Evolutionary conservation across 306 rosid genomes (phyloP), one percentile per base, ranked within the genome.

Genomic region (Parietaria judaica): DNA sequence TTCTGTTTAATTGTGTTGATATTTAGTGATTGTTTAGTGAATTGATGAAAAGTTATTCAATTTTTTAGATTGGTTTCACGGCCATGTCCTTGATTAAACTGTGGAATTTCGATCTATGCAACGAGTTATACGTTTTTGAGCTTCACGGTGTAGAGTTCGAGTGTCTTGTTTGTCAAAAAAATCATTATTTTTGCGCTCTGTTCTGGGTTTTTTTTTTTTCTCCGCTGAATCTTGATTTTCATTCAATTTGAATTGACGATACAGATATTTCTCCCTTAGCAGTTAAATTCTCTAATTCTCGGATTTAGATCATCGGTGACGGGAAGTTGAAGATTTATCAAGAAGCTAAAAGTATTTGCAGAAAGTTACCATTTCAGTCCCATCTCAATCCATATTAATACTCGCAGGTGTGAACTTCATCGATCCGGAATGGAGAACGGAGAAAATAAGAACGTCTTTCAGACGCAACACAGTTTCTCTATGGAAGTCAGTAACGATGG

Each of bases 401-500:
- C 49, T 34, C 77, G 71, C 86, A 79, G 90, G 78, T 86, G 31
- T 23, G 31, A 23, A 23, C 31, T 23, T 23, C 31, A 23, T 23
- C 74, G 43, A 60, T 65, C 73, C 12, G 68, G 76, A 68, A 74
- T 92, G 88, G 84, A 83, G 72, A 73, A 73, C 72, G 71, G 73
- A 71, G 79, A 84, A 56, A 66, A 56, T 65, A 36, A 53, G 68
- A 70, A 75, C 13, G 63, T 65, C 41, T 60, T 54, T 34, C 83
- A 61, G 61, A 60, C 66, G 66, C 80, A 79, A 70, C 81, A 75
- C 66, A 76, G 63, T 71, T 68, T 78, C 39, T 71, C 64, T 52
- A 73, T 85, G 89, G 76, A 80, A 58, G 66, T 79, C 39, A 65
- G 36, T 66, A 78, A 83, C 64, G 79, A 83, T 75, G 76, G 80